A percentile compares a stretch with the other conserved stretches of the same genome.
phyloP scores from a whole-genome alignment of 257 asterid genomes.

The Solanum sitiens region DNA sequence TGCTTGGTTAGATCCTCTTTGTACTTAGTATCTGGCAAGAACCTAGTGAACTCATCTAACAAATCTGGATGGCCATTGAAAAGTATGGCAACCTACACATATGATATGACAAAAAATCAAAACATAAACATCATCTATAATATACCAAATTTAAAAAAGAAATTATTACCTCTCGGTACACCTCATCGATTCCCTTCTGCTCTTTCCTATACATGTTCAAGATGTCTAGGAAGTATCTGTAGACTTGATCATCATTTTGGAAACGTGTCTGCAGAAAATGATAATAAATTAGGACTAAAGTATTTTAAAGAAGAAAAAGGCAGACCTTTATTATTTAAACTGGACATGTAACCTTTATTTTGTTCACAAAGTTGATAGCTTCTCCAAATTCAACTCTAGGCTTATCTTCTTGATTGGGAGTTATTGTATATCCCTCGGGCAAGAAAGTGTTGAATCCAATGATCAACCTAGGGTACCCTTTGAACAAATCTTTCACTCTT shows the following conservation, averaged over 20 bases:
- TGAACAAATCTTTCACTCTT: conserved; percentile 80
- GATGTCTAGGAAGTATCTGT: conserved; percentile 85
- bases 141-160: too few relatives aligned
- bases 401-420: conserved; percentile 64
- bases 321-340: not conserved
- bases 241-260: conserved; percentile 74
- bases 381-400: conserved; percentile 79
- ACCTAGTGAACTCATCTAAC: conserved; percentile 81
- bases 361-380: conserved; percentile 81
- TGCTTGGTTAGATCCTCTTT: conserved; percentile 53
- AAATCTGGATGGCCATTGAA: conserved; percentile 82
- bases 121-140: not conserved
- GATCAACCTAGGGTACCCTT: conserved; percentile 74
- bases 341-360: conserved; percentile 59
- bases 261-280: conserved; percentile 63
- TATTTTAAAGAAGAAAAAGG: not conserved
- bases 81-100: conserved; percentile 66
- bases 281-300: not conserved
- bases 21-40: conserved; percentile 65
- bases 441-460: conserved; percentile 90
- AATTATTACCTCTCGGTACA: conserved; percentile 65
- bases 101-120: not conserved
- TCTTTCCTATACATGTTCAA: conserved; percentile 85
- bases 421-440: conserved; percentile 85
- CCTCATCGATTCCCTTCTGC: conserved; percentile 72